Conservation (phyloP, 2,329 filamentous ascomycete species). For the Claviceps arundinis region DNA sequence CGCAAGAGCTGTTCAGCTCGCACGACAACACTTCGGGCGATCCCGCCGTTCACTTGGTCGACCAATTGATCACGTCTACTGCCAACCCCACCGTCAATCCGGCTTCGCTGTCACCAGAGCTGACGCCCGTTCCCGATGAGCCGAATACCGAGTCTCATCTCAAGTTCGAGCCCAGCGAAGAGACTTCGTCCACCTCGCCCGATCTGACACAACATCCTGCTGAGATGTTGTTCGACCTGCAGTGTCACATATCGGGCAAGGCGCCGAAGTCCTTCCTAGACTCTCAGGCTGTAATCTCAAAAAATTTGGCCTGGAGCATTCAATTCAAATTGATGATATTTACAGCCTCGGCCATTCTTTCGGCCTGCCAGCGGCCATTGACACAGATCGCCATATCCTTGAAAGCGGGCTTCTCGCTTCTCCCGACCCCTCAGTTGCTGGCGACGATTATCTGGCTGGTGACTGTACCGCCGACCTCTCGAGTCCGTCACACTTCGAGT, state of each 20-base stretch:
- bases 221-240: conserved; percentile 99
- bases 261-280: conserved; percentile 33
- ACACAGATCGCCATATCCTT: conserved; percentile 63
- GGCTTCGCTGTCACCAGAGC: conserved; percentile 45
- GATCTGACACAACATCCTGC: conserved; percentile 99
- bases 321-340: conserved; percentile 48
- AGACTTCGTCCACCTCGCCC: conserved; percentile 39
- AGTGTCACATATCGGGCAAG: conserved; percentile 92
- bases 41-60: conserved; percentile 23
- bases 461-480: conserved; percentile 38
- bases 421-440: conserved; percentile 51
- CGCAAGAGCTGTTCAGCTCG: conserved; percentile 43
- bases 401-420: conserved; percentile 65
- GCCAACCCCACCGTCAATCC: conserved; percentile 43
- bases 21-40: conserved; percentile 22
- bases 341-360: conserved; percentile 58
- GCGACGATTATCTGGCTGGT: conserved; percentile 54
- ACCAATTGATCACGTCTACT: conserved; percentile 28
- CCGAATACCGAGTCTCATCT: conserved; percentile 5
- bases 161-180: conserved; percentile 12
- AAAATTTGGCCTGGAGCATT: conserved; percentile 32
- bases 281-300: conserved; percentile 26
- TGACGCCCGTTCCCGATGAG: conserved; percentile 37
- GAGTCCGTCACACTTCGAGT: conserved; percentile 26
- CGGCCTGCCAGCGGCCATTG: conserved; percentile 53